Conservation (phyloP, 176 grass and related monocot species). For the Raddia guianensis region DNA sequence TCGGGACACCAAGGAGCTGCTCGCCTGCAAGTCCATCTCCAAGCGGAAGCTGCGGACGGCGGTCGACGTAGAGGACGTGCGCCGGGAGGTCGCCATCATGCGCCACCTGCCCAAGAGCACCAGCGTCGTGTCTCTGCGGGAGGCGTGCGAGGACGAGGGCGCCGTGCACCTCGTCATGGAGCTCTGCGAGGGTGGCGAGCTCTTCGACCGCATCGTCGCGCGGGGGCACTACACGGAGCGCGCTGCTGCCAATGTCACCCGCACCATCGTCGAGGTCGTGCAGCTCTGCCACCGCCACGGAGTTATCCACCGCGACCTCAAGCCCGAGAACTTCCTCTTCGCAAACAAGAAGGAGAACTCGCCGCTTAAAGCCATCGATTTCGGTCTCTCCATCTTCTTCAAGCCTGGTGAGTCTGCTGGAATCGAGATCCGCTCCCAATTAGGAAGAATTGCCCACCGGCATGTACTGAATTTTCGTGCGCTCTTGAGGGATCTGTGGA, state of each 20-base stretch:
- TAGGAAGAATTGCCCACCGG: conserved; percentile 22
- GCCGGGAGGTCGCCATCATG: conserved; percentile 98
- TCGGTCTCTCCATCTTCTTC: conserved; percentile 98
- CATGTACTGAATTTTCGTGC: conserved; percentile 14
- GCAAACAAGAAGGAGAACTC: conserved; percentile 99
- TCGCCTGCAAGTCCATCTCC: conserved; percentile 99
- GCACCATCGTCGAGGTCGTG: conserved; percentile 95
- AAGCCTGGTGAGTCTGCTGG: conserved; percentile 66
- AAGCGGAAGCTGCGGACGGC: conserved; percentile 93
- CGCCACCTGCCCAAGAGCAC: conserved; percentile 81
- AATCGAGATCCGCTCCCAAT: conserved; percentile 46
- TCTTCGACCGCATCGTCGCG: conserved; percentile 98
- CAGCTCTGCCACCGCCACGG: conserved; percentile 97
- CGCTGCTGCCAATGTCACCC: conserved; percentile 70
- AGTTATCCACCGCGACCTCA: conserved; percentile 95
- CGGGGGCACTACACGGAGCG: conserved; percentile 95
- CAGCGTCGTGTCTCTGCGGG: conserved; percentile 75
- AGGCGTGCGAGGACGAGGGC: conserved; percentile 95
- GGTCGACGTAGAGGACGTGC: conserved; percentile 97
- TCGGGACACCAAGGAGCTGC: conserved; percentile 72
- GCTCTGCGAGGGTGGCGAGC: conserved; percentile 99
- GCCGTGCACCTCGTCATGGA: conserved; percentile 99
- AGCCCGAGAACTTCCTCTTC: conserved; percentile 96
- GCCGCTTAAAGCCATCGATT: conserved; percentile 93
- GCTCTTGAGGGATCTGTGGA: conserved; percentile 17